Evolutionary conservation across 805 yeast genomes (phyloP), one percentile per base, ranked within the genome.

Genomic region (Clavispora fructus): DNA sequence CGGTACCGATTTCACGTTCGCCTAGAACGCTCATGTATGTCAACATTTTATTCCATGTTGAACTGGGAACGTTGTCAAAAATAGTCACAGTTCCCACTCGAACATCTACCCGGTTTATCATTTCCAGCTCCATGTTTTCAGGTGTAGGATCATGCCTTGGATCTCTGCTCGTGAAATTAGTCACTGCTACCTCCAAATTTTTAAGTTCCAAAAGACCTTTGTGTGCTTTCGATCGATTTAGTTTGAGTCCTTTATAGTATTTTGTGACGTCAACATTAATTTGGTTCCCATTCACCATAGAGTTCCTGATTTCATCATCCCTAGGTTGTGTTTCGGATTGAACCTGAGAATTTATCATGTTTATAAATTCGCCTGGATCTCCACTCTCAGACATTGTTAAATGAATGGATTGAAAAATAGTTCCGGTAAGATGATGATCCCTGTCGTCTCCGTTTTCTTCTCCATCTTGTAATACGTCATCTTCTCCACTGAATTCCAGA

Each of bases 31-130:
- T 75, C 78, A 85, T 74, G 53, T 82, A 78, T 1, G 91, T 81
- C 28, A 83, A 71, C 61, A 90, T 82, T 65, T 85, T 86, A 55
- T 89, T 87, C 97, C 97, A 92, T 0, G 95, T 85, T 0, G 97
- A 92, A 0, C 90, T 79, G 1, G 89, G 84, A 1, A 91, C 82
- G 58, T 87, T 85, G 61, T 91, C 97, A 44, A 78, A 67, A 3
- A 89, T 70, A 42, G 78, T 82, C 39, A 87, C 66, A 35, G 80
- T 78, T 8, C 73, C 73, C 4, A 85, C 65, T 12, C 67, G 62
- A 1, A 88, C 39, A 12, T 68, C 74, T 11, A 83, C 61, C 6
- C 71, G 65, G 56, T 74, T 82, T 11, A 85, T 61, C 4, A 74
- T 40, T 42, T 78, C 82, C 16, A 74, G 70, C 7, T 63, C 58